Conservation (phyloP, 805 yeast genomes). For the Yamadazyma nakazawae region DNA sequence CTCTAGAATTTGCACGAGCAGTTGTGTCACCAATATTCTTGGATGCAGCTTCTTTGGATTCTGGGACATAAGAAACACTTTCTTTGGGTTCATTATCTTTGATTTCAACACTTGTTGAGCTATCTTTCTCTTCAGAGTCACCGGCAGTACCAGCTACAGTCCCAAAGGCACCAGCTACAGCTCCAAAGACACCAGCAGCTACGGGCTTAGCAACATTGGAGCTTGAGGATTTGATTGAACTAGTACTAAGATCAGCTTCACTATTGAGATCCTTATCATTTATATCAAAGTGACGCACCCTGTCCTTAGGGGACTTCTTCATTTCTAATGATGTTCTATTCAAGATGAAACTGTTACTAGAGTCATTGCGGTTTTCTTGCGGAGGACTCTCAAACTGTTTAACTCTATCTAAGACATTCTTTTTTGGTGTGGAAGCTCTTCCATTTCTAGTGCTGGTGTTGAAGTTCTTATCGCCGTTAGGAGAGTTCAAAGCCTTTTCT, state of each 20-base stretch:
- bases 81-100: not conserved
- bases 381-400: conserved; percentile 34
- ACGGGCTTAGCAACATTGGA: conserved; percentile 6
- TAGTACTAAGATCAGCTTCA: conserved; percentile 5
- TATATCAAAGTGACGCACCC: conserved; percentile 1
- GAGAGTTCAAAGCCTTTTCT: not conserved
- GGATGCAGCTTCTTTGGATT: not conserved
- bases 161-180: conserved; percentile 5
- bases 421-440: conserved; percentile 10
- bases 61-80: not conserved
- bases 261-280: not conserved
- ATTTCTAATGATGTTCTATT: conserved; percentile 17
- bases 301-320: conserved; percentile 13
- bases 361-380: conserved; percentile 8
- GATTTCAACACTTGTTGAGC: not conserved
- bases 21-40: conserved; percentile 7
- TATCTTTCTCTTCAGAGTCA: not conserved
- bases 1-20: conserved; percentile 12
- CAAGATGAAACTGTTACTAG: conserved; percentile 15
- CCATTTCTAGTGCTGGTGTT: not conserved
- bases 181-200: conserved; percentile 7
- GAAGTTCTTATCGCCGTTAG: not conserved
- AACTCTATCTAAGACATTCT: conserved; percentile 32
- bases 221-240: conserved; percentile 5
- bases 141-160: not conserved